These are phyloP conservation scores for Phyllosticta paracitricarpa DNA, from an alignment of 2,329 filamentous ascomycete species.

Conservation along the genomic window DNA sequence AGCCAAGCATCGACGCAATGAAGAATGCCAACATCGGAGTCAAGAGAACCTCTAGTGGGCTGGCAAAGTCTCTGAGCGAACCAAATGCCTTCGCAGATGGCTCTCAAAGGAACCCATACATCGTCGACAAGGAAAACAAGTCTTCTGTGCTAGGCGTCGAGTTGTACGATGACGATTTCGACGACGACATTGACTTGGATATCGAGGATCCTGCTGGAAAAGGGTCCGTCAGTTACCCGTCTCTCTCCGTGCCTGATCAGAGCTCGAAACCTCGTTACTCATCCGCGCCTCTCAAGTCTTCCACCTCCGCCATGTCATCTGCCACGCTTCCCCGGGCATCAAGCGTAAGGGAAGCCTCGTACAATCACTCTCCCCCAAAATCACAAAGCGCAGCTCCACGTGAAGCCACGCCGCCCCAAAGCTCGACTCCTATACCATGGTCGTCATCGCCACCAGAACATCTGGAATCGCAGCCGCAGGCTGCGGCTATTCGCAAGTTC, in stretches of 20 bases:
- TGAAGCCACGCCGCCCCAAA: conserved; percentile 27
- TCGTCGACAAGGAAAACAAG: conserved; percentile 19
- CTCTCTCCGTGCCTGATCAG: conserved; percentile 18
- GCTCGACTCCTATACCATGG: conserved; percentile 58
- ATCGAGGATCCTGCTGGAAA: conserved; percentile 50
- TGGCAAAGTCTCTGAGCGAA: conserved; percentile 33
- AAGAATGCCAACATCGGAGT: conserved; percentile 24
- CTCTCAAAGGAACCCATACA: neutral
- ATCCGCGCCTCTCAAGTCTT: neutral
- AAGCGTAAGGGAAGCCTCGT: neutral
- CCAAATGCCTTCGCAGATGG: conserved; percentile 25
- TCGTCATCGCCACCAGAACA: conserved; percentile 53
- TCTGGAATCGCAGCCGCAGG: conserved; percentile 22
- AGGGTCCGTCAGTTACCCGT: conserved; percentile 32
- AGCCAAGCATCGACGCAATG: conserved; percentile 14
- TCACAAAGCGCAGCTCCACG: conserved; percentile 16
- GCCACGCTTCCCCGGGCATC: neutral
- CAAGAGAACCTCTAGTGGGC: conserved; percentile 38
- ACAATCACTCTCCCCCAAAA: neutral
- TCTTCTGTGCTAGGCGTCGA: conserved; percentile 36
- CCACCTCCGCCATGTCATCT: neutral
- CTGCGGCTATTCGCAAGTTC: conserved; percentile 6
- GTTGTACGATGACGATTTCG: conserved; percentile 75
- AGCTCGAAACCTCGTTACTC: neutral
- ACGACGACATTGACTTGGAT: conserved; percentile 71